These are phyloP conservation scores for Verticillium dahliae DNA, from an alignment of 2,329 filamentous ascomycete species.

Conservation along the genomic window DNA sequence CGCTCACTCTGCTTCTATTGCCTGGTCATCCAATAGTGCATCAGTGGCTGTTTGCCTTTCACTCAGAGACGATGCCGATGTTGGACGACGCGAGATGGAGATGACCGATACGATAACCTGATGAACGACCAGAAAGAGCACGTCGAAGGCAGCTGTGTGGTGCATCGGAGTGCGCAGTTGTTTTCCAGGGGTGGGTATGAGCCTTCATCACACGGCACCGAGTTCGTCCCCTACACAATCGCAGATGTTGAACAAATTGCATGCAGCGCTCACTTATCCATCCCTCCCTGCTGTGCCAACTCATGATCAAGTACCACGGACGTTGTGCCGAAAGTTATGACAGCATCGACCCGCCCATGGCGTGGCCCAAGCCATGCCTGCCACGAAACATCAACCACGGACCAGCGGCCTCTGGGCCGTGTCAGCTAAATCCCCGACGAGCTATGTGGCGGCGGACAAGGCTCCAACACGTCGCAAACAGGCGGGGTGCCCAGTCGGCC, in stretches of 20 bases:
- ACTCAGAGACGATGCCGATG: background rate
- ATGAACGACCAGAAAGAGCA: background rate
- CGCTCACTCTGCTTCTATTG: background rate
- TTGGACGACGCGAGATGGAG: background rate
- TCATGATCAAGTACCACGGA: conserved; percentile 2
- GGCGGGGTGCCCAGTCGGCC: background rate
- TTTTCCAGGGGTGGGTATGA: background rate
- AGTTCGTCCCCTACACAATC: background rate
- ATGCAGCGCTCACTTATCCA: background rate
- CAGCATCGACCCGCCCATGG: conserved; percentile 7
- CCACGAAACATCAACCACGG: conserved; percentile 2
- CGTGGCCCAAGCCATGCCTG: conserved; percentile 12
- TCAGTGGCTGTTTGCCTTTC: background rate
- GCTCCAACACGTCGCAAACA: background rate
- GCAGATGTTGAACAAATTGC: conserved; percentile 1
- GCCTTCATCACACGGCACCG: background rate
- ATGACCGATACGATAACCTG: background rate
- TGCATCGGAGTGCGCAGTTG: background rate
- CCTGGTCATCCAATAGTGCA: background rate
- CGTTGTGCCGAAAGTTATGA: conserved; percentile 9
- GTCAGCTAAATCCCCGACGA: conserved; percentile 9
- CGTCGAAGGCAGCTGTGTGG: background rate
- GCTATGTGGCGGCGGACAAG: background rate
- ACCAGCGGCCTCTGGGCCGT: conserved; percentile 2
- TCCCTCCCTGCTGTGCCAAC: background rate